phyloP scores from a whole-genome alignment of 805 yeast genomes.

The Brettanomyces sp. region DNA sequence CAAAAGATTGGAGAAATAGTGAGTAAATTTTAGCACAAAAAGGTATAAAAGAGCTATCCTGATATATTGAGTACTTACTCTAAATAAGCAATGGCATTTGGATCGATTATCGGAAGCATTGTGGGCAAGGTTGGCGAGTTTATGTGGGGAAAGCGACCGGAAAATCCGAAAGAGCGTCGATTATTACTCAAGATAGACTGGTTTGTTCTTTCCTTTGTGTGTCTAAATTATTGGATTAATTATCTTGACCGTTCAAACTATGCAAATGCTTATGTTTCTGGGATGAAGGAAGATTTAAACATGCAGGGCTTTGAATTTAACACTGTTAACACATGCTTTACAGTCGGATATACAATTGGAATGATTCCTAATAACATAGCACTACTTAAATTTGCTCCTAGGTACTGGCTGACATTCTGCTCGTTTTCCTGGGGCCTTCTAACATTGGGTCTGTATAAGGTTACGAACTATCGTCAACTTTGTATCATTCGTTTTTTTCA shows the following conservation, averaged over 20 bases:
- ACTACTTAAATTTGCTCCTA: conserved; percentile 31
- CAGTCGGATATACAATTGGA: conserved; percentile 45
- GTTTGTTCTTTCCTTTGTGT: conserved; percentile 28
- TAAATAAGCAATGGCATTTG: no score
- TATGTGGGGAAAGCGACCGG: conserved; percentile 4
- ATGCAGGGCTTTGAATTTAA: conserved; percentile 10
- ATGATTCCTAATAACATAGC: conserved; percentile 50
- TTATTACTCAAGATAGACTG: conserved; percentile 8
- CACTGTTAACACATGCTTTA: conserved; percentile 8
- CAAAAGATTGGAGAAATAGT: no score
- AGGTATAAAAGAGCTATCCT: no score
- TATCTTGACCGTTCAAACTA: conserved; percentile 31
- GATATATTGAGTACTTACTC: no score
- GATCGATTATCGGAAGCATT: background rate
- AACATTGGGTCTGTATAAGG: conserved; percentile 42
- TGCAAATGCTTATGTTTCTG: conserved; percentile 52
- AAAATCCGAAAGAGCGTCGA: conserved; percentile 2
- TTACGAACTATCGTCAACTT: conserved; percentile 34
- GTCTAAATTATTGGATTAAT: conserved; percentile 24
- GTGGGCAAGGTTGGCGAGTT: background rate
- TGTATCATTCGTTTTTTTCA: conserved; percentile 50
- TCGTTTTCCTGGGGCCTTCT: conserved; percentile 49
- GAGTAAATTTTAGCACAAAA: no score
- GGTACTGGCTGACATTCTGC: conserved; percentile 46
- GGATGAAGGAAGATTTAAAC: conserved; percentile 42